phyloP scores from a whole-genome alignment of 1,284 basidiomycete genomes.

The Boletus sp. region DNA sequence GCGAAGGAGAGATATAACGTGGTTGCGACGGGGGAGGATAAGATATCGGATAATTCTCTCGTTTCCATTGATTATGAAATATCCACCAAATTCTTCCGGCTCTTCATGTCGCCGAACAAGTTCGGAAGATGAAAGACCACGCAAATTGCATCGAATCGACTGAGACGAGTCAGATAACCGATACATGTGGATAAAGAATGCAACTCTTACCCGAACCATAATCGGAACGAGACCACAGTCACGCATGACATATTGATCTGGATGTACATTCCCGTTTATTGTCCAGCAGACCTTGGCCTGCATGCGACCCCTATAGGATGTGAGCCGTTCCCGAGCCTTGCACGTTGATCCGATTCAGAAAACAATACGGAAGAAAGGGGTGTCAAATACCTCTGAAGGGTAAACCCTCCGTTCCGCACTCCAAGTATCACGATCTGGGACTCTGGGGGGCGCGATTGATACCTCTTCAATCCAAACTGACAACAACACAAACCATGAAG shows the following conservation, averaged over 20 bases:
- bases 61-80: constrained; percentile 99
- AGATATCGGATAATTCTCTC: constrained; percentile 98
- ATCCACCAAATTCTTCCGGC: constrained; percentile 97
- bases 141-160: constrained; percentile 94
- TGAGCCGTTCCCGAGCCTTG: constrained; percentile 87
- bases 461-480: constrained; percentile 90
- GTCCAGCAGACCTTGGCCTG: constrained; percentile 89
- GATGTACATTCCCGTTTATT: constrained; percentile 62
- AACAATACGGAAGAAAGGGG: background rate
- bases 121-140: constrained; percentile 79
- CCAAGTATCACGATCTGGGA: constrained; percentile 78
- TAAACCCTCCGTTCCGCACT: constrained; percentile 79
- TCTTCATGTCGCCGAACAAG: constrained; percentile 93
- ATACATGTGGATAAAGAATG: constrained; percentile 3
- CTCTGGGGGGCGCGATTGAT: constrained; percentile 81
- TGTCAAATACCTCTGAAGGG: constrained; percentile 73
- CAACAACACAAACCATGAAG: constrained; percentile 10
- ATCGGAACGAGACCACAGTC: constrained; percentile 94
- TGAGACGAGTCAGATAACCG: constrained; percentile 31
- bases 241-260: constrained; percentile 71
- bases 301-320: constrained; percentile 91
- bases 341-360: constrained; percentile 9
- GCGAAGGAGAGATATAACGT: constrained; percentile 83
- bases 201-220: constrained; percentile 84
- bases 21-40: constrained; percentile 86